These are phyloP conservation scores for Coemansia reversa DNA, from an alignment of 192 early-diverging fungal species.

Conservation along the genomic window DNA sequence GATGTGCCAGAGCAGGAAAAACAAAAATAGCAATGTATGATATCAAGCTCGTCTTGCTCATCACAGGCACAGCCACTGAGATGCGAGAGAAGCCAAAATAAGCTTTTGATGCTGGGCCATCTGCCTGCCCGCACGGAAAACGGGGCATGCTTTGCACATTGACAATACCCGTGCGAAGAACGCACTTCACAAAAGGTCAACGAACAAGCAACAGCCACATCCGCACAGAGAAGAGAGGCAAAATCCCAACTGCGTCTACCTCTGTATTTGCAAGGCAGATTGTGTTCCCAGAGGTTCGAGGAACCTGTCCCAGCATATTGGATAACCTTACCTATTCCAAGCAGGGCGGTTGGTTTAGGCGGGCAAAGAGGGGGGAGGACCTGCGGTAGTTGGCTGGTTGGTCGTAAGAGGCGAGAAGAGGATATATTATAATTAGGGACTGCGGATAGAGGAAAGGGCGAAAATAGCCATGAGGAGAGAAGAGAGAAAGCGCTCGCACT, in stretches of 20 bases:
- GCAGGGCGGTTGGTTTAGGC: neutral
- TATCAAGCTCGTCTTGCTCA: neutral
- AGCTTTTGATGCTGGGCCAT: neutral
- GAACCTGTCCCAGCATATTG: neutral
- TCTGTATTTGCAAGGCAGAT: neutral
- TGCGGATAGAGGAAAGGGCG: slow-evolving; percentile 6
- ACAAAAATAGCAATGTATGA: neutral
- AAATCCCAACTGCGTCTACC: neutral
- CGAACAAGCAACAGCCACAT: neutral
- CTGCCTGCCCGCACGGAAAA: too few species aligned
- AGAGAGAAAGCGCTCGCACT: neutral
- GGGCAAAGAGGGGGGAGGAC: too few species aligned
- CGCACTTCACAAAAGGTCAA: neutral
- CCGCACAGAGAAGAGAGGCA: neutral
- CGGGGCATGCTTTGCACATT: neutral
- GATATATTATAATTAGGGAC: neutral
- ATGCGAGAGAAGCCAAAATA: neutral
- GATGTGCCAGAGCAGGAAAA: neutral
- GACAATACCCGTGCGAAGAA: neutral
- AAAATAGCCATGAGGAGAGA: slow-evolving; percentile 1
- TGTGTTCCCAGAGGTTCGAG: neutral
- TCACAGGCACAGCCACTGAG: neutral
- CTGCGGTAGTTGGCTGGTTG: too few species aligned
- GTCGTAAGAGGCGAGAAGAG: neutral
- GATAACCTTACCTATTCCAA: neutral